Evolutionary conservation across 2,329 filamentous ascomycete species (phyloP), one percentile per base, ranked within the genome.

Genomic region (Triangularia setosa): DNA sequence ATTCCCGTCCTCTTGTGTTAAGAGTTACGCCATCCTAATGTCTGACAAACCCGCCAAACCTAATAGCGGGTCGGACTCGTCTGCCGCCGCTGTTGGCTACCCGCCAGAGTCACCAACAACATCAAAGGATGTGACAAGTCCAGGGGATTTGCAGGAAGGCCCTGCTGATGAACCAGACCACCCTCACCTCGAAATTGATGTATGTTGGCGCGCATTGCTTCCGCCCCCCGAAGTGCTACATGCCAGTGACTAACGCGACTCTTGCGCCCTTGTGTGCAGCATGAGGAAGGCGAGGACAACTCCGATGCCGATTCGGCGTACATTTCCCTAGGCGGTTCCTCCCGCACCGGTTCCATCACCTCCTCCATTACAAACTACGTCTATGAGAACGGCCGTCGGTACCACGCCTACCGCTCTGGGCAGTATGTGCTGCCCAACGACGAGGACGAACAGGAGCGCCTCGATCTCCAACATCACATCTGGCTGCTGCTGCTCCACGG

Each of bases 381-480:
- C 35, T 76, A 73, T 64, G 70, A 81, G 52, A 82, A 80, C 66
- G 81, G 81, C 2, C 76, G 82, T 0, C 74, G 80, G 3, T 84
- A 84, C 59, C 80, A 82, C 66, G 77, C 76, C 54, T 81, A 79
- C 68, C 76, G 78, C 33, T 77, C 81, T 27, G 82, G 82, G 8
- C 70, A 76, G 16, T 79, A 79, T 61, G 68, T 75, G 58, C 67
- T 76, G 14, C 83, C 83, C 59, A 85, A 84, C 72, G 83, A 85
- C 71, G 80, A 82, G 67, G 73, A 77, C 65, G 84, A 87, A 71
- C 76, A 84, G 58, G 81, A 84, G 68, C 81, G 84, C 12, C 75
- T 85, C 16, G 82, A 87, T 66, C 74, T 83, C 67, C 81, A 83
- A 68, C 83, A 86, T 72, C 79, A 84, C 69, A 79, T 86, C 69